Conservation (phyloP, 305 asterid genomes). For the Coffea humblotiana region DNA sequence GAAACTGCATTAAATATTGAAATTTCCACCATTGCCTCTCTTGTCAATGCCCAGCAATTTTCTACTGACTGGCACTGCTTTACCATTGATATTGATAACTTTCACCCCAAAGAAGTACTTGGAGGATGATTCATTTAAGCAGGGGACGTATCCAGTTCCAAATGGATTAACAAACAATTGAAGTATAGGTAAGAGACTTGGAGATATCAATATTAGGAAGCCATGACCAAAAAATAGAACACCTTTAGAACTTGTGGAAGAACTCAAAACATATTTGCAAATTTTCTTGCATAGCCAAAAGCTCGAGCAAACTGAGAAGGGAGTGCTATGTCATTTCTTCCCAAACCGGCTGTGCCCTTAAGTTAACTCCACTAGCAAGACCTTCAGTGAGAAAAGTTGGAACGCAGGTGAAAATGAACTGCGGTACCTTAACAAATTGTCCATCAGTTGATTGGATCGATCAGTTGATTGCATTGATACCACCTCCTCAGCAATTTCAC, state of each 20-base stretch:
- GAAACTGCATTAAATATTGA: conserved; percentile 29
- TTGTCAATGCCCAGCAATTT: conserved; percentile 36
- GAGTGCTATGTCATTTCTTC: conserved; percentile 23
- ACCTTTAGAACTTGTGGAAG: conserved; percentile 23
- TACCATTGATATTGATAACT: conserved; percentile 33
- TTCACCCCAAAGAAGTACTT: conserved; percentile 47
- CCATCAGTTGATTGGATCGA: conserved; percentile 23
- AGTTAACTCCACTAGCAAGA: conserved; percentile 30
- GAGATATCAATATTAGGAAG: conserved; percentile 2
- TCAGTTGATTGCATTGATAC: too few species aligned
- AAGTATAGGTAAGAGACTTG: conserved; percentile 16
- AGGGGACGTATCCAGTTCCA: conserved; percentile 21
- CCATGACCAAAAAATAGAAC: conserved; percentile 23
- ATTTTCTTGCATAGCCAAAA: conserved; percentile 24
- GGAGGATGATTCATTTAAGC: conserved; percentile 32
- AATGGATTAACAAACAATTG: conserved; percentile 26
- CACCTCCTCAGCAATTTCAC: conserved; percentile 27
- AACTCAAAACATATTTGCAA: conserved; percentile 27
- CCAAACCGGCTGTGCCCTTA: conserved; percentile 34
- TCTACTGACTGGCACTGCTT: conserved; percentile 24
- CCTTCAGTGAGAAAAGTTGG: conserved; percentile 17
- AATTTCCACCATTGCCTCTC: conserved; percentile 44
- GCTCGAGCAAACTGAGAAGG: conserved; percentile 27
- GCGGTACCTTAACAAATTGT: background rate
- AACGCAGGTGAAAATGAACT: conserved; percentile 24